Conservation (phyloP, 1,284 basidiomycete genomes). For the Tremellales sp. region DNA sequence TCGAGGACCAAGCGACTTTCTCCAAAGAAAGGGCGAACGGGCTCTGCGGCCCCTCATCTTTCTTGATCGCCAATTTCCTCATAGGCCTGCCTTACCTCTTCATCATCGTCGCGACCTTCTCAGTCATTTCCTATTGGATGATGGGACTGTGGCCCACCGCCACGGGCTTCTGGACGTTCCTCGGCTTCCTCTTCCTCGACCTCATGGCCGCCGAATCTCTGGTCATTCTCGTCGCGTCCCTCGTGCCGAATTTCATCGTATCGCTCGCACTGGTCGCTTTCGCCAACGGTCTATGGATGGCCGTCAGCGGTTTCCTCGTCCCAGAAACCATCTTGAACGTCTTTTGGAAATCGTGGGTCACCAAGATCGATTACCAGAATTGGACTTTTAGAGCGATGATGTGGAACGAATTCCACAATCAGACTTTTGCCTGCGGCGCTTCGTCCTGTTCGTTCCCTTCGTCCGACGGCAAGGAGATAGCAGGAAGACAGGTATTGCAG, state of each 20-base stretch:
- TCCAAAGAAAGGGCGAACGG: slow-evolving; percentile 44
- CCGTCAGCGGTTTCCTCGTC: slow-evolving; percentile 31
- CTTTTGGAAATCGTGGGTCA: slow-evolving; percentile 7
- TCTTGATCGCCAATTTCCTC: slow-evolving; percentile 40
- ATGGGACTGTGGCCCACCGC: slow-evolving; percentile 14
- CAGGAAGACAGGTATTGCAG: slow-evolving; percentile 7
- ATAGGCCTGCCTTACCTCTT: slow-evolving; percentile 47
- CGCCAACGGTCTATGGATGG: slow-evolving; percentile 63
- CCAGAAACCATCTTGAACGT: slow-evolving; percentile 3
- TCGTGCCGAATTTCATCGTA: slow-evolving; percentile 60
- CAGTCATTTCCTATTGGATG: slow-evolving; percentile 27
- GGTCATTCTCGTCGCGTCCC: slow-evolving; percentile 54
- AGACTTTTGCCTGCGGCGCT: slow-evolving; percentile 1
- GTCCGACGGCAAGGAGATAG: slow-evolving; percentile 20
- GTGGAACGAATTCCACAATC: slow-evolving; percentile 33
- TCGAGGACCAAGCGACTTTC: slow-evolving; percentile 50
- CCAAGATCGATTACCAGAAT: slow-evolving; percentile 51
- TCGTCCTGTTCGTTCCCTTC: neutral
- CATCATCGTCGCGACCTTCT: slow-evolving; percentile 31
- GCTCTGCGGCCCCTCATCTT: slow-evolving; percentile 39
- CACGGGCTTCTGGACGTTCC: slow-evolving; percentile 56
- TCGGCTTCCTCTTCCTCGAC: slow-evolving; percentile 57
- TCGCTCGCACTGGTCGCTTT: slow-evolving; percentile 58
- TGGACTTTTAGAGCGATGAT: slow-evolving; percentile 39
- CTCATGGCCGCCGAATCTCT: slow-evolving; percentile 60